phyloP scores from a whole-genome alignment of 768 basidiomycete species.

The Nidularia pulvinata region DNA sequence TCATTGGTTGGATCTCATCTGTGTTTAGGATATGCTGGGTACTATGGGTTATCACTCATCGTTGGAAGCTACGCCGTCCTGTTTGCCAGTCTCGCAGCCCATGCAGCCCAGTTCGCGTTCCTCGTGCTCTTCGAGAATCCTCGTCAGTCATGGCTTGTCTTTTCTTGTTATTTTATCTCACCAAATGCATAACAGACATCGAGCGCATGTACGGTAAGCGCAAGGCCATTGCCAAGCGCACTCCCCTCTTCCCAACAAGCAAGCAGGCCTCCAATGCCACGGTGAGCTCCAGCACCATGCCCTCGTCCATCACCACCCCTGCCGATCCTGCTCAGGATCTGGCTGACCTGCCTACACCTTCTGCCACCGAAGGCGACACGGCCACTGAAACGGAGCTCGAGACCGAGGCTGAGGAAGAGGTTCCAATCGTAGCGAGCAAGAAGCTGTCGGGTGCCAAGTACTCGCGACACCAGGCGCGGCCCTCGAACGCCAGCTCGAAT shows the following conservation, averaged over 20 bases:
- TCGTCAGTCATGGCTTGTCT: constrained; percentile 52
- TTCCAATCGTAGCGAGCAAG: constrained; percentile 3
- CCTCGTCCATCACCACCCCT: constrained; percentile 11
- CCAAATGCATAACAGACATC: constrained; percentile 61
- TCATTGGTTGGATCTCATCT: not conserved
- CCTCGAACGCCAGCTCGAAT: constrained; percentile 29
- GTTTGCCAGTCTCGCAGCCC: constrained; percentile 92
- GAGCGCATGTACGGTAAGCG: constrained; percentile 93
- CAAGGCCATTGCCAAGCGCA: constrained; percentile 86
- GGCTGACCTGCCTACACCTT: constrained; percentile 50
- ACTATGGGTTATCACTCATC: constrained; percentile 94
- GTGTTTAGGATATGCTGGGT: constrained; percentile 84
- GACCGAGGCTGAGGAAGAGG: constrained; percentile 52
- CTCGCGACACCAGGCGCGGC: constrained; percentile 24
- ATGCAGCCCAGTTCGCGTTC: constrained; percentile 97
- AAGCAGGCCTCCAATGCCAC: constrained; percentile 8
- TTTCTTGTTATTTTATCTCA: not conserved
- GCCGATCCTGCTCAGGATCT: constrained; percentile 13
- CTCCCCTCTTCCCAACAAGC: constrained; percentile 45
- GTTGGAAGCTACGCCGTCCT: constrained; percentile 88
- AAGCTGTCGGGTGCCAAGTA: constrained; percentile 11
- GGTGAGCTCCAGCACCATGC: constrained; percentile 8
- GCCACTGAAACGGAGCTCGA: constrained; percentile 72
- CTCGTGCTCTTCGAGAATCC: constrained; percentile 96
- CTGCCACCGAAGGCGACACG: constrained; percentile 71